Conservation (phyloP, 2,329 filamentous ascomycete genomes). For the Fusarium secorum region DNA sequence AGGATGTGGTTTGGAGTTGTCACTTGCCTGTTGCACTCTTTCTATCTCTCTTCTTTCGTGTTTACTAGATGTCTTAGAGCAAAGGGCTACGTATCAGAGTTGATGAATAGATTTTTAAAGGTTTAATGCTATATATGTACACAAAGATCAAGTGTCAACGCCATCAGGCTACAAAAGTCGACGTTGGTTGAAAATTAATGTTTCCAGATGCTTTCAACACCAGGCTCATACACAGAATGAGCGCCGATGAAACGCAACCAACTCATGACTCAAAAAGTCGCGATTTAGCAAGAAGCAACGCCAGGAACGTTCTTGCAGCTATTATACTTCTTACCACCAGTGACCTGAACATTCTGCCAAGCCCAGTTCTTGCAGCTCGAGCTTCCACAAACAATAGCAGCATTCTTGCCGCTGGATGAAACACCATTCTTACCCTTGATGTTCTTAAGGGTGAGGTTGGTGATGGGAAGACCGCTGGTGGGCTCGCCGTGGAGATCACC, state of each 20-base stretch:
- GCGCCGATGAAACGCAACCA: rapidly evolving
- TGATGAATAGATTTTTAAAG: not conserved
- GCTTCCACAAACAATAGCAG: slow-evolving; percentile 63
- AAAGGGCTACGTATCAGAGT: not conserved
- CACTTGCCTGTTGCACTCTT: not conserved
- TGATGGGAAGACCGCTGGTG: slow-evolving; percentile 59
- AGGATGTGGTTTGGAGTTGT: not conserved
- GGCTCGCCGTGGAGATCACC: slow-evolving; percentile 54
- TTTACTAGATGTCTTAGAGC: not conserved
- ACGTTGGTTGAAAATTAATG: rapidly evolving
- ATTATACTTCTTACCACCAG: slow-evolving; percentile 56
- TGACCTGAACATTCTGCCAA: slow-evolving; percentile 58
- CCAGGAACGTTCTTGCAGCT: slow-evolving; percentile 44
- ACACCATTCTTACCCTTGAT: slow-evolving; percentile 53
- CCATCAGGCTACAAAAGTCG: rapidly evolving
- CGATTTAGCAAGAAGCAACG: slow-evolving; percentile 26
- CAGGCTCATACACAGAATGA: not conserved
- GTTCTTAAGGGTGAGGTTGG: slow-evolving; percentile 52
- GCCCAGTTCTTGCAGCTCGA: slow-evolving; percentile 57
- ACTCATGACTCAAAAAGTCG: rapidly evolving
- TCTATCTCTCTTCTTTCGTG: not conserved
- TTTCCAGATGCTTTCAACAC: not conserved
- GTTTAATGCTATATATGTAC: not conserved
- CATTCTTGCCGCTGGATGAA: slow-evolving; percentile 47
- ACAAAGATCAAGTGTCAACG: not conserved